These are phyloP conservation scores for Apiospora arundinis DNA, from an alignment of 2,329 filamentous ascomycete genomes.

Conservation along the genomic window DNA sequence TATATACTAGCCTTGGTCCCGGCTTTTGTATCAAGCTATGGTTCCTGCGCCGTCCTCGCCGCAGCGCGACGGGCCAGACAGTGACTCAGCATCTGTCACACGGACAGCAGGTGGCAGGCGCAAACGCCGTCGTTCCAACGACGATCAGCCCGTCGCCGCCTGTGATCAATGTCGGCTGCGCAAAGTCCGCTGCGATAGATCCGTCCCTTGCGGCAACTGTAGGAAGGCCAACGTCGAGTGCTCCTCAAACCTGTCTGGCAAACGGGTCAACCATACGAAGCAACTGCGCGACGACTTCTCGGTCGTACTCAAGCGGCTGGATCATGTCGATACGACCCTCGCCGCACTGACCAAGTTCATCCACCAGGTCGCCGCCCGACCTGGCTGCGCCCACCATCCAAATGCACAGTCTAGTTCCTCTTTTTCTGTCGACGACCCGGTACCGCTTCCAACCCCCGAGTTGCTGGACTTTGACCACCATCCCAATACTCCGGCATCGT, in stretches of 20 bases:
- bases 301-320: constrained; percentile 28
- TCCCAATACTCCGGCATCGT: background rate
- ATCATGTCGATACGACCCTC: constrained; percentile 28
- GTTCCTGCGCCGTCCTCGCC: background rate
- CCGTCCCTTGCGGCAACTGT: constrained; percentile 30
- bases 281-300: constrained; percentile 33
- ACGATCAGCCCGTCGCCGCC: constrained; percentile 19
- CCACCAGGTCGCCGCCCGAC: constrained; percentile 27
- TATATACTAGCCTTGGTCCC: too few relatives aligned
- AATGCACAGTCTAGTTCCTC: background rate
- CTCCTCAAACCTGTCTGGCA: background rate
- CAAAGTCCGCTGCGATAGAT: constrained; percentile 30
- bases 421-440: background rate
- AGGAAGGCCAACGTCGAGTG: constrained; percentile 28
- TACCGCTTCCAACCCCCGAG: background rate
- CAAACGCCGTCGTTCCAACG: constrained; percentile 26
- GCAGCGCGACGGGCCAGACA: background rate
- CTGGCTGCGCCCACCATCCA: background rate
- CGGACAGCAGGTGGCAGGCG: background rate
- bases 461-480: background rate
- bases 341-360: constrained; percentile 27
- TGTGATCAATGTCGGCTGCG: constrained; percentile 30
- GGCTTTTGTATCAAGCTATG: too few relatives aligned
- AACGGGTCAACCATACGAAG: constrained; percentile 32
- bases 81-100: background rate